Evolutionary conservation across 176 grass and related monocot species (phyloP).

Genomic region (Miscanthus lutarioriparius): DNA sequence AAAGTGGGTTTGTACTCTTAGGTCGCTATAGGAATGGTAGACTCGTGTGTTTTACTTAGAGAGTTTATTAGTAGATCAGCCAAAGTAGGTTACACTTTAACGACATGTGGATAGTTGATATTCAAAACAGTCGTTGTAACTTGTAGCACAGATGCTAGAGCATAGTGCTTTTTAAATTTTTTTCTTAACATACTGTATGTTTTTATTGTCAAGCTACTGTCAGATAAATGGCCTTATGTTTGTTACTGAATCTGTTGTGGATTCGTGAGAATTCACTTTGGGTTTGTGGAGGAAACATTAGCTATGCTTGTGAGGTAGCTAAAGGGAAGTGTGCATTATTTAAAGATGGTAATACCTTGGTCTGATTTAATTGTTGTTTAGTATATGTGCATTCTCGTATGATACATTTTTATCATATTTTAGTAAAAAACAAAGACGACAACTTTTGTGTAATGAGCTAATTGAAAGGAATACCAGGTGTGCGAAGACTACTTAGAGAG

Average conservation of each 20-base stretch:
- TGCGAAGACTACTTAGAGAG: too few relatives aligned
- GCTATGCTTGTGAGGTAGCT: neutral
- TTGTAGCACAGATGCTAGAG: neutral
- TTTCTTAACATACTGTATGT: neutral
- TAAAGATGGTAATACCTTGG: neutral
- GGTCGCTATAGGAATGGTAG: constrained; percentile 8
- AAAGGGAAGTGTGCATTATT: neutral
- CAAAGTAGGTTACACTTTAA: neutral
- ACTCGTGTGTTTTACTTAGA: neutral
- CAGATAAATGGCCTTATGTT: neutral
- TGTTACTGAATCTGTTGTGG: neutral
- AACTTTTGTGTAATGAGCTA: too few relatives aligned
- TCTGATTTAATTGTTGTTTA: too few relatives aligned
- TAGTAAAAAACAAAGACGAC: too few relatives aligned
- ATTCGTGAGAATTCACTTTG: neutral
- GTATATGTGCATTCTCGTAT: too few relatives aligned
- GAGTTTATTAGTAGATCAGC: neutral
- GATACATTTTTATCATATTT: too few relatives aligned
- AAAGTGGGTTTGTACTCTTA: constrained; percentile 9
- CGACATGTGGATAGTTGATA: neutral
- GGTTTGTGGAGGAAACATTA: neutral
- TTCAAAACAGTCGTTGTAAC: neutral
- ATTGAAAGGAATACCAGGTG: too few relatives aligned
- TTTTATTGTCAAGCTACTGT: neutral
- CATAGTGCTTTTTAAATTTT: neutral